Percentiles rank a stretch among this genome's conserved stretches.
phyloP scores from a whole-genome alignment of 208 protist genomes.

The Endotrypanum monterogeii region DNA sequence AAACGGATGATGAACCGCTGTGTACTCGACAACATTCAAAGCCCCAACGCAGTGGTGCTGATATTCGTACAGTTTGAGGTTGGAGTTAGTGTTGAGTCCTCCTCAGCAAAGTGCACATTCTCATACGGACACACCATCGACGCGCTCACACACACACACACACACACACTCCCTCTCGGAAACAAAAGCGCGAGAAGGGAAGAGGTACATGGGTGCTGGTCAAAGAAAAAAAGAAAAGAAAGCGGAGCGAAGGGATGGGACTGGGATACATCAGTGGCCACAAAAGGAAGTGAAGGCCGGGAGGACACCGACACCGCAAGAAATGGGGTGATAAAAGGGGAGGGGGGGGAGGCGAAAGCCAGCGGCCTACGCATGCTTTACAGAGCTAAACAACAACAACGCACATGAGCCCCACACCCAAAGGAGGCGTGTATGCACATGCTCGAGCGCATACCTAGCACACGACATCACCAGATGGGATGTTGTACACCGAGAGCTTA shows the following conservation, averaged over 20 bases:
- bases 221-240: neutral
- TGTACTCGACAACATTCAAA: neutral
- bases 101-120: neutral
- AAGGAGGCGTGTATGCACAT: neutral
- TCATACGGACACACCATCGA: neutral
- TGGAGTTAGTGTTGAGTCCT: neutral
- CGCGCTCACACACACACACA: neutral
- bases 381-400: neutral
- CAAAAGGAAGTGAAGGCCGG: neutral
- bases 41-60: neutral
- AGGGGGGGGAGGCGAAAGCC: neutral
- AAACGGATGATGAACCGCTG: neutral
- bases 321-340: neutral
- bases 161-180: no score
- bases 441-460: slow-evolving; percentile 19
- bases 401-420: neutral
- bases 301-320: neutral
- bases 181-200: slow-evolving; percentile 3
- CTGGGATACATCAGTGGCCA: slow-evolving; percentile 4
- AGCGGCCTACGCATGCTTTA: neutral
- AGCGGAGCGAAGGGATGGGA: neutral
- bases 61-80: neutral
- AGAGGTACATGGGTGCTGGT: neutral
- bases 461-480: slow-evolving; percentile 74
- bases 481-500: slow-evolving; percentile 87